Percentiles rank a stretch among this genome's conserved stretches.
Evolutionary conservation across 768 basidiomycete species (phyloP).

Genomic region (Pleurotus ostreatus): DNA sequence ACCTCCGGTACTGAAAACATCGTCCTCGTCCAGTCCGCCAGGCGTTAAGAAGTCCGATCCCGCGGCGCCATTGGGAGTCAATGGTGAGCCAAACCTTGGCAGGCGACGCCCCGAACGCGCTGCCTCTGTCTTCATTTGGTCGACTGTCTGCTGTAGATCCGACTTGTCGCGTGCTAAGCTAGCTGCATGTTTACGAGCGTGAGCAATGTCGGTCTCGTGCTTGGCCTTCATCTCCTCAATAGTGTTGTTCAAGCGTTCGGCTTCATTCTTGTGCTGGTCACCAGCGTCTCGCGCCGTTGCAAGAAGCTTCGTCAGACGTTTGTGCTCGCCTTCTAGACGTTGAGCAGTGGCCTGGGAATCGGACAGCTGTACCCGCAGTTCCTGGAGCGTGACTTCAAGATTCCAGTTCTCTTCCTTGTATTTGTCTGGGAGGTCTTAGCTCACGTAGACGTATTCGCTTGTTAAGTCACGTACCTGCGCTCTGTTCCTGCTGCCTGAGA

Average conservation of each 20-base stretch:
- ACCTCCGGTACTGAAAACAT: constrained; percentile 63
- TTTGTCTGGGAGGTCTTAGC: constrained; percentile 53
- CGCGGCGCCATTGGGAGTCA: constrained; percentile 58
- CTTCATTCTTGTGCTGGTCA: constrained; percentile 86
- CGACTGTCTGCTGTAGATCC: constrained; percentile 80
- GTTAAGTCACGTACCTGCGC: constrained; percentile 50
- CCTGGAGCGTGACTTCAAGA: constrained; percentile 89
- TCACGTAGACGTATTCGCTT: background rate
- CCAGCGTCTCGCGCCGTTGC: constrained; percentile 66
- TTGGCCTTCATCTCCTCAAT: constrained; percentile 79
- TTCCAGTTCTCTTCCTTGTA: constrained; percentile 99
- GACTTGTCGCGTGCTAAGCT: constrained; percentile 89
- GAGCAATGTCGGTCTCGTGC: constrained; percentile 93
- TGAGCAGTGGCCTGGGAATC: constrained; percentile 62
- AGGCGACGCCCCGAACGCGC: constrained; percentile 59
- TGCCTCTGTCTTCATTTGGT: constrained; percentile 69
- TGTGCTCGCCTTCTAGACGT: constrained; percentile 79
- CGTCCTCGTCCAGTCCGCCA: constrained; percentile 46
- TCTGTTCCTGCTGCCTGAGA: constrained; percentile 78
- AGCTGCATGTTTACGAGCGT: constrained; percentile 83
- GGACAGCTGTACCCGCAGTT: constrained; percentile 66
- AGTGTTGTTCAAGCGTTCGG: constrained; percentile 60
- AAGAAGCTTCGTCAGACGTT: constrained; percentile 74
- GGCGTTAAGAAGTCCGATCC: constrained; percentile 54
- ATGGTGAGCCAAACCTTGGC: constrained; percentile 66